Evolutionary conservation across 1,284 basidiomycete species (phyloP).

Genomic region (Leccinum idahoense): DNA sequence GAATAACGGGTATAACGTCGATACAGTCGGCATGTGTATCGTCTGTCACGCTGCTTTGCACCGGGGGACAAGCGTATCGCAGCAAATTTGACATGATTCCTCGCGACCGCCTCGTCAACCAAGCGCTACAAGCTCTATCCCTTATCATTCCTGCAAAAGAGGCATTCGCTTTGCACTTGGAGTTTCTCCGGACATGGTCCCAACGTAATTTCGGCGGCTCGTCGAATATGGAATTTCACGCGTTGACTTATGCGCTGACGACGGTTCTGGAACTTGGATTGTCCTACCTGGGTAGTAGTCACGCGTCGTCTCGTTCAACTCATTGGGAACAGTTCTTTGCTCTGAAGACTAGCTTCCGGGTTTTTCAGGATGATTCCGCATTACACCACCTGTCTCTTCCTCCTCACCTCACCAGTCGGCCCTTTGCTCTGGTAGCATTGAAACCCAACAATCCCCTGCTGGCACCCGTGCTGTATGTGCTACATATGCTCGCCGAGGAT

Average conservation of each 20-base stretch:
- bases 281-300: constrained; percentile 8
- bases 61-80: constrained; percentile 42
- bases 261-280: constrained; percentile 42
- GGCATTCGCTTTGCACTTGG: constrained; percentile 52
- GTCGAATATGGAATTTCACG: constrained; percentile 51
- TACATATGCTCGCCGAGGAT: constrained; percentile 77
- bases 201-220: constrained; percentile 35
- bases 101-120: constrained; percentile 47
- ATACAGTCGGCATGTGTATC: constrained; percentile 41
- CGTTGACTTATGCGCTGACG: constrained; percentile 48
- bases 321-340: constrained; percentile 26
- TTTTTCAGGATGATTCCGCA: constrained; percentile 56
- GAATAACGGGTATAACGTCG: constrained; percentile 31
- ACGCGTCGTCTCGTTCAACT: constrained; percentile 8
- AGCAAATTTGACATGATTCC: constrained; percentile 48
- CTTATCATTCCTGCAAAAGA: constrained; percentile 51
- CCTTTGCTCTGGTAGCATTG: constrained; percentile 17
- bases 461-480: constrained; percentile 54
- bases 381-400: constrained; percentile 44
- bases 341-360: constrained; percentile 39
- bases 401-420: constrained; percentile 22
- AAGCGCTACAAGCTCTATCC: constrained; percentile 59
- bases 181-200: constrained; percentile 57
- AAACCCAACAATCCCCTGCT: constrained; percentile 38
- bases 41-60: constrained; percentile 42